Conservation (phyloP, 2,329 filamentous ascomycete species). For the Penicillium sp. region DNA sequence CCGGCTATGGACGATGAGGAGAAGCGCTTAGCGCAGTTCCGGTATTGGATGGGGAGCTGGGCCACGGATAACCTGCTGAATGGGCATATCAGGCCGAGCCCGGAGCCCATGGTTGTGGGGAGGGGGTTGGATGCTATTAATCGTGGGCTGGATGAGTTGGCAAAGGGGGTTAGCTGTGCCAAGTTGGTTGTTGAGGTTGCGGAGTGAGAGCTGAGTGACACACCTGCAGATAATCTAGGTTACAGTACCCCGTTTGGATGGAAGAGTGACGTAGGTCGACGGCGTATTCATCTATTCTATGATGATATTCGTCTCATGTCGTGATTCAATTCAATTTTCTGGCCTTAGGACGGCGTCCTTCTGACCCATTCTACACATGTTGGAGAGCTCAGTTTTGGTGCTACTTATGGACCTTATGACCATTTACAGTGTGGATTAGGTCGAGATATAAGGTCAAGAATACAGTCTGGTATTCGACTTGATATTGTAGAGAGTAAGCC, state of each 20-base stretch:
- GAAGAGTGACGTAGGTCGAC: no score
- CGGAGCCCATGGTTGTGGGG: slow-evolving; percentile 44
- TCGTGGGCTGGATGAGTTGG: slow-evolving; percentile 42
- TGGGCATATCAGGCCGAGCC: slow-evolving; percentile 45
- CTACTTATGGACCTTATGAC: no score
- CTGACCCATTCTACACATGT: no score
- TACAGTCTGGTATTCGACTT: background rate
- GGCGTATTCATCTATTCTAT: no score
- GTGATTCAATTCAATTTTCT: no score
- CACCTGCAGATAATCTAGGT: no score
- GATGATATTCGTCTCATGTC: no score
- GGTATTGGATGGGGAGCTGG: slow-evolving; percentile 49
- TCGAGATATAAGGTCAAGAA: background rate
- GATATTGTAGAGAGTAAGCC: background rate
- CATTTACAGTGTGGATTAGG: no score
- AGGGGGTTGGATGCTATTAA: slow-evolving; percentile 46
- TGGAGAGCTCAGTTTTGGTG: no score
- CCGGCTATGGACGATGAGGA: slow-evolving; percentile 40
- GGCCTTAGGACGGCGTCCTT: no score
- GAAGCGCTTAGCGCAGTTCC: slow-evolving; percentile 39
- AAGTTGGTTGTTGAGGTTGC: slow-evolving; percentile 51
- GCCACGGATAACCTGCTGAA: slow-evolving; percentile 39
- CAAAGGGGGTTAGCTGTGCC: slow-evolving; percentile 48
- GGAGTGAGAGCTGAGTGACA: slow-evolving; percentile 27
- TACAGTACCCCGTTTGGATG: no score